Evolutionary conservation across 345 rosid genomes (phyloP), one percentile per base, ranked within the genome.

Genomic region (Ricinus communis): DNA sequence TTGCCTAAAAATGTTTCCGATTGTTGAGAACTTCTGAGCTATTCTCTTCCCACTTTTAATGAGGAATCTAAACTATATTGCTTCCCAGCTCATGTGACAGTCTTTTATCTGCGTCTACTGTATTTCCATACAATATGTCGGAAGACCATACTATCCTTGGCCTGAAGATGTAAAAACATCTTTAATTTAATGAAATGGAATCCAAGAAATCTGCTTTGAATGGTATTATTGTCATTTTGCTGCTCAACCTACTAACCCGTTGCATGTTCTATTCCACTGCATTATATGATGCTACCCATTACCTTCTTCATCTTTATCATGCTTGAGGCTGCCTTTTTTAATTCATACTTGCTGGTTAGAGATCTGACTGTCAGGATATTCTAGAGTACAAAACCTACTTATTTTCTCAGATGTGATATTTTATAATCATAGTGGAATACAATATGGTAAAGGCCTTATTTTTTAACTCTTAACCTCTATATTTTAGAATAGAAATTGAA

Each of bases 1-100:
- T 47, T 65, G 62, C 59, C 19, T 61, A 27, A 74, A 58, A 72
- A 28, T 60, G 25, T 64, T 65, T 60, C 47, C 61, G 65, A 31
- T 30, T 59, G 40, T 53, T 73, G 50, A 45, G 69, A 79, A 68
- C 71, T 36, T 72, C 58, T 70, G 66, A 66, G 58, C 55, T 70
- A 45, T 71, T 58, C 66, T 54, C 76, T 31, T n/a, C 55, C 54
- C 18, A 40, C 64, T 57, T 73, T 81, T 74, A 68, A 72, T 33
- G 60, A 77, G 75, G 85, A 71, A 81, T 77, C 81, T 81, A 46
- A 70, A 52, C 78, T 56, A 55, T 64, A 60, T 73, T 86, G 90
- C 84, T 40, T 60, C 81, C 88, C 90, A 86, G 87, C 93, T 84
- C 87, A 82, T 81, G 19, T 70, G 72, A 58, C 82, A n/a, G 82